phyloP scores from a whole-genome alignment of 345 rosid genomes.

The Jatropha curcas region DNA sequence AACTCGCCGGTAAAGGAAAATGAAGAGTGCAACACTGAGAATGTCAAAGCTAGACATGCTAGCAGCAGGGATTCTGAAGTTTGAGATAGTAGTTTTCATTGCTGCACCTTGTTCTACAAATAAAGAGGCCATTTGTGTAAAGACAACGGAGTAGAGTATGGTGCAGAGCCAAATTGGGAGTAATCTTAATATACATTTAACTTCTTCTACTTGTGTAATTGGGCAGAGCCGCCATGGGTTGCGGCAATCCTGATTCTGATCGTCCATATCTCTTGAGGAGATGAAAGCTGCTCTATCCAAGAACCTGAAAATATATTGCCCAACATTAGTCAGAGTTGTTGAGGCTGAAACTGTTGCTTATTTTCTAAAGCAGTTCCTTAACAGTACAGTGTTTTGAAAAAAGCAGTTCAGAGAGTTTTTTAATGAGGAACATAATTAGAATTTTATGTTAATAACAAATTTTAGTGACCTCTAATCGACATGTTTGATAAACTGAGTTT shows the following conservation, averaged over 20 bases:
- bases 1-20: conserved; percentile 77
- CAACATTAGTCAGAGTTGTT: too few relatives aligned
- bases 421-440: too few relatives aligned
- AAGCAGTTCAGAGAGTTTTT: too few relatives aligned
- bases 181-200: conserved; percentile 88
- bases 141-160: conserved; percentile 88
- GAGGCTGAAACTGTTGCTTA: too few relatives aligned
- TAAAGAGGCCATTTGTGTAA: conserved; percentile 98
- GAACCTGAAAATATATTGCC: too few relatives aligned
- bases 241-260: conserved; percentile 51
- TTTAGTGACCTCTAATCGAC: too few relatives aligned
- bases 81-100: conserved; percentile 73
- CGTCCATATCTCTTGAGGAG: conserved; percentile 59
- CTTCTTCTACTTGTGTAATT: conserved; percentile 95
- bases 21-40: conserved; percentile 82
- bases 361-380: too few relatives aligned
- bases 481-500: too few relatives aligned
- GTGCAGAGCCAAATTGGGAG: conserved; percentile 99
- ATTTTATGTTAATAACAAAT: too few relatives aligned
- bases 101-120: conserved; percentile 99
- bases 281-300: conserved; percentile 89
- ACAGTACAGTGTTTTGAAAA: too few relatives aligned
- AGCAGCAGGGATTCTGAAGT: conserved; percentile 84
- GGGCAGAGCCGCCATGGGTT: conserved; percentile 85
- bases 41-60: conserved; percentile 99